Evolutionary conservation across 1,284 basidiomycete species (phyloP).

Genomic region (Ustilago trichophora): DNA sequence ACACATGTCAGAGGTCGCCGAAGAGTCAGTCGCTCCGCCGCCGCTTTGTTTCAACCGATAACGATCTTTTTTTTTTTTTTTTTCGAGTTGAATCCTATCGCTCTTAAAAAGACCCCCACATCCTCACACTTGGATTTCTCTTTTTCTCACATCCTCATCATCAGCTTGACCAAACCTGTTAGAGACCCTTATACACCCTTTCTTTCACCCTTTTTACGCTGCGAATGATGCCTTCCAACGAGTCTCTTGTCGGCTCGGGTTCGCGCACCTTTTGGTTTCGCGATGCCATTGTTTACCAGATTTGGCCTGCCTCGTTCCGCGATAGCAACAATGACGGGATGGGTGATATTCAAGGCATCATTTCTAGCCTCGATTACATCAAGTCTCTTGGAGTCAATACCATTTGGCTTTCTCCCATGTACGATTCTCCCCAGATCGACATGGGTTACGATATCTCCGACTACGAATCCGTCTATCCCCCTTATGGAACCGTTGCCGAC

Average conservation of each 20-base stretch:
- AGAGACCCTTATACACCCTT: too few relatives aligned
- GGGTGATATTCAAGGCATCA: conserved; percentile 78
- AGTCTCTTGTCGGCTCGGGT: conserved; percentile 26
- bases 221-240: conserved; percentile 40
- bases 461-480: conserved; percentile 77
- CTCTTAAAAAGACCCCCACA: too few relatives aligned
- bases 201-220: too few relatives aligned
- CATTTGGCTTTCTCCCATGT: conserved; percentile 80
- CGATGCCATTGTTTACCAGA: conserved; percentile 66
- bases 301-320: conserved; percentile 79
- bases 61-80: too few relatives aligned
- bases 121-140: too few relatives aligned
- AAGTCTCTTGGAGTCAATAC: conserved; percentile 77
- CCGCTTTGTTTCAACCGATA: too few relatives aligned
- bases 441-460: conserved; percentile 74
- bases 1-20: too few relatives aligned
- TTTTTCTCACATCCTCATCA: too few relatives aligned
- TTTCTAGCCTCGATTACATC: conserved; percentile 76
- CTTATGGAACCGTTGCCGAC: conserved; percentile 78
- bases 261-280: conserved; percentile 42
- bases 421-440: conserved; percentile 75
- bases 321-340: conserved; percentile 80
- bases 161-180: too few relatives aligned
- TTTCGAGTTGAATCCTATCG: too few relatives aligned
- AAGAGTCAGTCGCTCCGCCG: too few relatives aligned